Evolutionary conservation across 2,329 filamentous ascomycete species (phyloP).

Genomic region (Neoarthrinium moseri): DNA sequence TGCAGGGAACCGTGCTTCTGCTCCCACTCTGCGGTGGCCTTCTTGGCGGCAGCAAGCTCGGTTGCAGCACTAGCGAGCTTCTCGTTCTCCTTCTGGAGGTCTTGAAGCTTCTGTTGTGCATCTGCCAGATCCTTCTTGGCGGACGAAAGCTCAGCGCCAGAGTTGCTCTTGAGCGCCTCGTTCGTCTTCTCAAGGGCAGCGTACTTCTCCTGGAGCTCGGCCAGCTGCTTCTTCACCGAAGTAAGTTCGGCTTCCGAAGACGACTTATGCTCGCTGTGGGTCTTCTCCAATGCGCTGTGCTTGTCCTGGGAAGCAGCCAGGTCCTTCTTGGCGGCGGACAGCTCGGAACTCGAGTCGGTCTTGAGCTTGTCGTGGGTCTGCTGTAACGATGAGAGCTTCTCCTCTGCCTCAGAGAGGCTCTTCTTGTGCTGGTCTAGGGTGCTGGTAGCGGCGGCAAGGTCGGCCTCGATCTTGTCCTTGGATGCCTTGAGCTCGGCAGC

Average conservation of each 20-base stretch:
- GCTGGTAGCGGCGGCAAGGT: constrained; percentile 2
- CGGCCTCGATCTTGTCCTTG: background rate
- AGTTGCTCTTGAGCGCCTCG: constrained; percentile 11
- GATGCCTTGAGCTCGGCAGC: background rate
- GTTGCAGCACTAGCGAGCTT: constrained; percentile 21
- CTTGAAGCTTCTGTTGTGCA: constrained; percentile 18
- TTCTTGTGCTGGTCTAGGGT: constrained; percentile 20
- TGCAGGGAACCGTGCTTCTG: constrained; percentile 19
- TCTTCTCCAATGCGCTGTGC: constrained; percentile 12
- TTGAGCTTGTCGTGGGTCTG: constrained; percentile 15
- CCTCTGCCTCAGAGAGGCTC: background rate
- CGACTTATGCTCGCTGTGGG: constrained; percentile 28
- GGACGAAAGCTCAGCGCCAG: constrained; percentile 7
- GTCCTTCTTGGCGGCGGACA: constrained; percentile 9
- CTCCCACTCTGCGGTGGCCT: constrained; percentile 24
- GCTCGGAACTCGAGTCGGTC: background rate
- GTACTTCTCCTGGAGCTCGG: constrained; percentile 22
- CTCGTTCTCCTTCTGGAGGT: constrained; percentile 16
- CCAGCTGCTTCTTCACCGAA: constrained; percentile 22
- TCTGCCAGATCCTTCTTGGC: constrained; percentile 22
- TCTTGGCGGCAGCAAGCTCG: constrained; percentile 22
- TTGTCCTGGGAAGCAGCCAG: constrained; percentile 7
- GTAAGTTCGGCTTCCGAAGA: constrained; percentile 30
- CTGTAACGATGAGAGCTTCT: constrained; percentile 9
- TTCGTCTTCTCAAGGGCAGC: constrained; percentile 12